Evolutionary conservation across 495 filamentous ascomycete genomes (phyloP), one percentile per base, ranked within the genome.

Genomic region (Aspergillus sparsus): DNA sequence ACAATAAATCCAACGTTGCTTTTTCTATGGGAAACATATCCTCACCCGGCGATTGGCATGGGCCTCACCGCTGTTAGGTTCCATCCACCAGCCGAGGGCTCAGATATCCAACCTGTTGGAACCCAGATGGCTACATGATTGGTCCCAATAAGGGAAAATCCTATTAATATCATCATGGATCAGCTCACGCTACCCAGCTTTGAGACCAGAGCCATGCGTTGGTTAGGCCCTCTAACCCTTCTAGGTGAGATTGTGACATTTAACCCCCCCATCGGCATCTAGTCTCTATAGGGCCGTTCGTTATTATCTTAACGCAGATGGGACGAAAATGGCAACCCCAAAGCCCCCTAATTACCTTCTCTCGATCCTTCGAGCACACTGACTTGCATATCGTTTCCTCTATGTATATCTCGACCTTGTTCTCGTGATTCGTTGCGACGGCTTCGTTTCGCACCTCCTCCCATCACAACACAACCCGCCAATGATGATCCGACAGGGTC

Each of bases 31-130:
- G 15, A 47, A 8, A 15, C n/a, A 21, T 8, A 21, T 21, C 16
- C n/a, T 18, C 15, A 18, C 4, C 27, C 27, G 5, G 15, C 9
- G 15, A 21, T 21, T 47, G 44, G 16, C 44, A 47, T 47, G 44
- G 44, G 44, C 44, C 44, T 47, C 44, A 47, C 44, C 44, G 44
- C 44, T 47, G 44, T 47, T 47, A 27, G 21, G 21, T 27, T 3
- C 21, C 21, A 10, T 21, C 44, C 44, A 47, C 44, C 44, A 47
- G 27, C 44, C 44, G 44, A 47, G 16, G 44, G 44, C 44, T 47
- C 15, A 47, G 44, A 47, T 47, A 47, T 47, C 44, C 44, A 47
- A 47, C 44, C 16, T 47, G 44, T 47, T 47, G 44, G 44, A 47
- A 47, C 44, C 15, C 16, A 18, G 6, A 16, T 15, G 44, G n/a